A percentile compares a stretch with the other conserved stretches of the same genome.
Conservation (phyloP, 805 yeast species). For the Monosporozyma aquatica region DNA sequence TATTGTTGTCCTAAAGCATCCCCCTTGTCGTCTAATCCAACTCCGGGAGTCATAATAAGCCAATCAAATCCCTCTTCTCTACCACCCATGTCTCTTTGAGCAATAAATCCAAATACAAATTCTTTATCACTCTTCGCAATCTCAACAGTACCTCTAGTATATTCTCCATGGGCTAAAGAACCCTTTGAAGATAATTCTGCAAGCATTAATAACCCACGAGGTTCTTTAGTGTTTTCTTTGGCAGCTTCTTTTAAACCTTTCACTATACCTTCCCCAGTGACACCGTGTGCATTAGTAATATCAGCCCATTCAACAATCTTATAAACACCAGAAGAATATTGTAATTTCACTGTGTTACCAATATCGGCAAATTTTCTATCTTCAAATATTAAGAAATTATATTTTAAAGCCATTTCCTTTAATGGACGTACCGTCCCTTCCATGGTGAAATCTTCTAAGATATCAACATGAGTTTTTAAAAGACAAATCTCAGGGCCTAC, state of each 20-base stretch:
- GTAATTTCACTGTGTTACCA: constrained; percentile 93
- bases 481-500: constrained; percentile 89
- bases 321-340: constrained; percentile 83
- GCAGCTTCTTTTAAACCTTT: constrained; percentile 79
- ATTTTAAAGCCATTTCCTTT: constrained; percentile 61
- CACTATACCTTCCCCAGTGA: constrained; percentile 91
- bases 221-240: constrained; percentile 54
- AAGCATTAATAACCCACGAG: constrained; percentile 86
- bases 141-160: constrained; percentile 79
- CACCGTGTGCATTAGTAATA: constrained; percentile 95
- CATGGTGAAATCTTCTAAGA: constrained; percentile 77
- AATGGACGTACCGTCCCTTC: constrained; percentile 75
- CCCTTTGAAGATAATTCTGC: constrained; percentile 95
- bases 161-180: constrained; percentile 84
- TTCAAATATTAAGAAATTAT: constrained; percentile 86
- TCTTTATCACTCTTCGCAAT: constrained; percentile 80
- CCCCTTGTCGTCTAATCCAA: constrained; percentile 93
- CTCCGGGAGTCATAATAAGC: constrained; percentile 97
- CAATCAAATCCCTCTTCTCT: constrained; percentile 83
- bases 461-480: constrained; percentile 91
- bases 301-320: constrained; percentile 92
- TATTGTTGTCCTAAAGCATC: constrained; percentile 95
- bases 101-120: constrained; percentile 94
- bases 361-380: constrained; percentile 98
- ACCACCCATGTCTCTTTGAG: constrained; percentile 83